These are phyloP conservation scores for Bertia moriformis DNA, from an alignment of 2,329 filamentous ascomycete species.

Conservation along the genomic window DNA sequence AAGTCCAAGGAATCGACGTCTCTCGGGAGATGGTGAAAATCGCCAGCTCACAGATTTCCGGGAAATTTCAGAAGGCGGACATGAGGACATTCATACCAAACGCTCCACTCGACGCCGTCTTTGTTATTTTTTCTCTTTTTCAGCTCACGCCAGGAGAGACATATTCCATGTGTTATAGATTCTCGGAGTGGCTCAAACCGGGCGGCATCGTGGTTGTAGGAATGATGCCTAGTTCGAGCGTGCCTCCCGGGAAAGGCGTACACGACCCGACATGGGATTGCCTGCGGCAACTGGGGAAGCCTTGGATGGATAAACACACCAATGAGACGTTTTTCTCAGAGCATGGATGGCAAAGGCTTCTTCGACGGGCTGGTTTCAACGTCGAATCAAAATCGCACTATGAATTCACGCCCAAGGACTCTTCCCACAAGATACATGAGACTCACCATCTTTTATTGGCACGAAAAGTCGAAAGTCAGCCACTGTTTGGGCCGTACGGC, in stretches of 20 bases:
- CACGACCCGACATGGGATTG: slow-evolving; percentile 7
- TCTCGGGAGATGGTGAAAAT: slow-evolving; percentile 6
- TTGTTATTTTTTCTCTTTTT: slow-evolving; percentile 6
- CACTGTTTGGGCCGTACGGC: neutral
- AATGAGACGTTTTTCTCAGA: slow-evolving; percentile 4
- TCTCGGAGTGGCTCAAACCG: slow-evolving; percentile 5
- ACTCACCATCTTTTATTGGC: neutral
- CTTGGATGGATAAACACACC: slow-evolving; percentile 5
- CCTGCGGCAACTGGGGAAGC: slow-evolving; percentile 1
- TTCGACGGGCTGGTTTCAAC: neutral
- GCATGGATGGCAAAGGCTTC: neutral
- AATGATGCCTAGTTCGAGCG: slow-evolving; percentile 3
- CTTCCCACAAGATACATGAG: neutral
- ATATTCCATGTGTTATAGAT: slow-evolving; percentile 4
- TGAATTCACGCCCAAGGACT: neutral
- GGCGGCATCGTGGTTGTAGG: slow-evolving; percentile 5
- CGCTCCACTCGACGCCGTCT: slow-evolving; percentile 4
- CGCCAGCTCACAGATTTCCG: slow-evolving; percentile 4
- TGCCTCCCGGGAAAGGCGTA: neutral
- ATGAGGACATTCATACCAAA: slow-evolving; percentile 6
- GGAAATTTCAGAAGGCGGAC: slow-evolving; percentile 6
- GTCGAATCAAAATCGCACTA: neutral
- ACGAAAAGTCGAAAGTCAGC: neutral
- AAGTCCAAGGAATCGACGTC: slow-evolving; percentile 7
- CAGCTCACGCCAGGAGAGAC: slow-evolving; percentile 5